Evolutionary conservation across 805 yeast species (phyloP).

Genomic region (Jamesozyma piceae): DNA sequence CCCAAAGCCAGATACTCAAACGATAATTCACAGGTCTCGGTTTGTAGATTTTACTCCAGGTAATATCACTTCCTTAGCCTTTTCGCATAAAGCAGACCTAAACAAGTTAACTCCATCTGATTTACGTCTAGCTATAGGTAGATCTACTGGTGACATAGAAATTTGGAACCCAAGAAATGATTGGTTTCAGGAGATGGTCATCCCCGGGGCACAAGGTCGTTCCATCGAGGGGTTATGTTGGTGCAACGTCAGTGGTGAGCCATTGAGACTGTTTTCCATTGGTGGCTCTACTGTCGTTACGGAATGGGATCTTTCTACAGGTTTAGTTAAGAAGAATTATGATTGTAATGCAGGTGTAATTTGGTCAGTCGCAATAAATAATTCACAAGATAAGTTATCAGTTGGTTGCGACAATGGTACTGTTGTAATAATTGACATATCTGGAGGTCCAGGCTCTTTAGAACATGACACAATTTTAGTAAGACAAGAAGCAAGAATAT

Average conservation of each 20-base stretch:
- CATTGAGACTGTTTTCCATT: slow-evolving; percentile 73
- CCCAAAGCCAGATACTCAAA: neutral
- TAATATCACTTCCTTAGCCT: slow-evolving; percentile 70
- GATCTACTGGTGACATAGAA: slow-evolving; percentile 91
- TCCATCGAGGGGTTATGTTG: slow-evolving; percentile 87
- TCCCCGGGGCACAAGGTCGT: slow-evolving; percentile 74
- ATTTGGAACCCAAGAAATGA: slow-evolving; percentile 81
- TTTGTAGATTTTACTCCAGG: slow-evolving; percentile 86
- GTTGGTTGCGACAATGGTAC: slow-evolving; percentile 95
- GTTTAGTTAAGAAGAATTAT: slow-evolving; percentile 61
- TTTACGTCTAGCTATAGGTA: slow-evolving; percentile 77
- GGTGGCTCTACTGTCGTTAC: slow-evolving; percentile 89
- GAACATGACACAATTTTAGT: slow-evolving; percentile 71
- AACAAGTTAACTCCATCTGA: slow-evolving; percentile 40
- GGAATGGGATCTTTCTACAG: slow-evolving; percentile 80
- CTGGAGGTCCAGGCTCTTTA: slow-evolving; percentile 76
- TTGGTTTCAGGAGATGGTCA: slow-evolving; percentile 70
- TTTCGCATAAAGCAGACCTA: slow-evolving; percentile 48
- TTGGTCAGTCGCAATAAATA: slow-evolving; percentile 75
- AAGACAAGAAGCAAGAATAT: slow-evolving; percentile 73
- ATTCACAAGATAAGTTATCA: slow-evolving; percentile 54
- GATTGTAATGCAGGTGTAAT: slow-evolving; percentile 90
- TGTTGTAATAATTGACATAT: slow-evolving; percentile 72
- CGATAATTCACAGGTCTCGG: slow-evolving; percentile 66
- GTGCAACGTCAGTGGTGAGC: slow-evolving; percentile 44